A percentile compares a stretch with the other conserved stretches of the same genome.
Conservation (phyloP, 305 asterid species). For the Fraxinus albicans region DNA sequence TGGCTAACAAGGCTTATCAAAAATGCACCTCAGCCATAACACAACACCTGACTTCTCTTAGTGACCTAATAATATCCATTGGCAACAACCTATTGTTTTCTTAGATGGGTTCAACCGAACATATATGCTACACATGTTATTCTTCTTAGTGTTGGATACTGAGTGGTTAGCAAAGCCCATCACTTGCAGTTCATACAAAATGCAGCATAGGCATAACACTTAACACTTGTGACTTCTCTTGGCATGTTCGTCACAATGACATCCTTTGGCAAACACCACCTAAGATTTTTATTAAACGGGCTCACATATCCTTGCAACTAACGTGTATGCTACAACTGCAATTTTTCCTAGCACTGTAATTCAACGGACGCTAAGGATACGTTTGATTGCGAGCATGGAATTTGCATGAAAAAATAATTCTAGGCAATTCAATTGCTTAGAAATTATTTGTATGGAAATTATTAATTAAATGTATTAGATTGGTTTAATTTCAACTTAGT, state of each 20-base stretch:
- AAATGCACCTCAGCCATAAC: neutral
- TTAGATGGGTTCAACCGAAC: neutral
- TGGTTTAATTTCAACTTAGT: too few relatives aligned
- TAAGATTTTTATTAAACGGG: neutral
- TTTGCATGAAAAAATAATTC: neutral
- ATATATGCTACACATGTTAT: neutral
- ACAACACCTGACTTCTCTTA: neutral
- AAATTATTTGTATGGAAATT: too few relatives aligned
- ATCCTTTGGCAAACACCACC: neutral
- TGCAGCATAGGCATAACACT: neutral
- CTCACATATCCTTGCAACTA: neutral
- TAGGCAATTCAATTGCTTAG: neutral
- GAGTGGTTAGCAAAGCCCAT: neutral
- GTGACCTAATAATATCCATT: neutral
- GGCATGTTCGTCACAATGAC: neutral
- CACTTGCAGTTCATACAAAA: neutral
- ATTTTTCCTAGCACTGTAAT: neutral
- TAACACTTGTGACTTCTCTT: neutral
- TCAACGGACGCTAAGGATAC: neutral
- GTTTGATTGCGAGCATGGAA: neutral
- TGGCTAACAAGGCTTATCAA: neutral
- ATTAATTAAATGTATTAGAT: too few relatives aligned
- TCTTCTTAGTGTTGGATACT: neutral
- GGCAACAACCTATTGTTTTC: neutral
- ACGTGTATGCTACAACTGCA: neutral